These are phyloP conservation scores for Chlamydomonas eustigma DNA, from an alignment of 139 green algal genomes.

Conservation along the genomic window DNA sequence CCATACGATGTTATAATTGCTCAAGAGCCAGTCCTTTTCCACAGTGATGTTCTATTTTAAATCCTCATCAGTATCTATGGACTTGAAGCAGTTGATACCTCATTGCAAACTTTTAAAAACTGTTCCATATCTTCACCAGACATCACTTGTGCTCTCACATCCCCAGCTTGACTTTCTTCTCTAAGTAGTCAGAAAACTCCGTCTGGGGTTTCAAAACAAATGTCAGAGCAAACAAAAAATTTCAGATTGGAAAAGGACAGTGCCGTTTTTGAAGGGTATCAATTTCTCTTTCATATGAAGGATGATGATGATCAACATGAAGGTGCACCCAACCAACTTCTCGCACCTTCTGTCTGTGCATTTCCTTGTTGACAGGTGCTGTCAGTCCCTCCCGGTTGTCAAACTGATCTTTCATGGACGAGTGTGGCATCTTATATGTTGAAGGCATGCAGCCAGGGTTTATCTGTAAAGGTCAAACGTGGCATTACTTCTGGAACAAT, in stretches of 20 bases:
- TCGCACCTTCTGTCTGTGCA: background rate
- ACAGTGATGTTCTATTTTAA: too few relatives aligned
- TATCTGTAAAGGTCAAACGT: background rate
- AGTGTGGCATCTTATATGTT: background rate
- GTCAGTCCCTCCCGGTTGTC: background rate
- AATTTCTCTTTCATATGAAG: background rate
- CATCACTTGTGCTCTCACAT: too few relatives aligned
- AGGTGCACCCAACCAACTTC: background rate
- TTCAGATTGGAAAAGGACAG: background rate
- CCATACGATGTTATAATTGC: too few relatives aligned
- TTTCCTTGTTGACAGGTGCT: background rate
- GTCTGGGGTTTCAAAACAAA: background rate
- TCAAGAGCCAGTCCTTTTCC: too few relatives aligned
- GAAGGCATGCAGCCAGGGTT: background rate
- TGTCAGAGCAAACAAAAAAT: background rate
- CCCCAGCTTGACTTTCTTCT: conserved; percentile 1
- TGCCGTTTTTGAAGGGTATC: background rate
- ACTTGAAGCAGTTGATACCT: too few relatives aligned
- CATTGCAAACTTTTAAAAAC: too few relatives aligned
- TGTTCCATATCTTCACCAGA: too few relatives aligned
- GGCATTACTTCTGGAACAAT: background rate
- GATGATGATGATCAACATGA: background rate
- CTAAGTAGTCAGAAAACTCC: background rate
- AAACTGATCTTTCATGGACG: background rate
- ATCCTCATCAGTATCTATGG: too few relatives aligned